These are phyloP conservation scores for Guadua angustifolia DNA, from an alignment of 176 grass and related monocot species.

Conservation along the genomic window DNA sequence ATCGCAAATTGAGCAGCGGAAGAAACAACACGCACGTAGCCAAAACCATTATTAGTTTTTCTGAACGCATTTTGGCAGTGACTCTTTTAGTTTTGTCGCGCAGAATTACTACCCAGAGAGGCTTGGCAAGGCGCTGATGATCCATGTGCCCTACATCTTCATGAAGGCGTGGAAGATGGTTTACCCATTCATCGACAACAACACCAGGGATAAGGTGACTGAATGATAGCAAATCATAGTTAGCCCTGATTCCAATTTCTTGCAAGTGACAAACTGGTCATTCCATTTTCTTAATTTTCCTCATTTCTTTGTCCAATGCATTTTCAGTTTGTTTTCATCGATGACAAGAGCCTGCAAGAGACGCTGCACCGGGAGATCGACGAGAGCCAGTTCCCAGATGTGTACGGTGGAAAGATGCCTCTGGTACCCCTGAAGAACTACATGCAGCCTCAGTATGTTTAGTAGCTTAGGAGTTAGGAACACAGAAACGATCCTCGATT, in stretches of 20 bases:
- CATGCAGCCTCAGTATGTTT: background rate
- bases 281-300: background rate
- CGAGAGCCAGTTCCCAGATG: conserved; percentile 68
- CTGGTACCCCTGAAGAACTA: conserved; percentile 52
- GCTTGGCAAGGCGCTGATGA: conserved; percentile 66
- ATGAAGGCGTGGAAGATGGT: conserved; percentile 84
- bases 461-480: background rate
- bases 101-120: conserved; percentile 80
- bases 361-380: conserved; percentile 74
- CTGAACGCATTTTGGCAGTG: background rate
- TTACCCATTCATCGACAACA: conserved; percentile 72
- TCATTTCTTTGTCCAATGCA: background rate
- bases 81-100: background rate
- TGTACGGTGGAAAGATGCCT: conserved; percentile 62
- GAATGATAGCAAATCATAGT: background rate
- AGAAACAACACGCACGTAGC: background rate
- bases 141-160: conserved; percentile 76
- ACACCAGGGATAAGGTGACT: conserved; percentile 70
- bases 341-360: conserved; percentile 63
- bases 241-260: background rate
- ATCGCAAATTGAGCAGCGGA: background rate
- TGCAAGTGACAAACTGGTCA: background rate
- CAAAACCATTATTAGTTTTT: too few species aligned
- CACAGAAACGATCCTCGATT: background rate
- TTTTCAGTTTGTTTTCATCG: conserved; percentile 79